phyloP scores from a whole-genome alignment of 495 filamentous ascomycete species.

The Neurospora pannonica region DNA sequence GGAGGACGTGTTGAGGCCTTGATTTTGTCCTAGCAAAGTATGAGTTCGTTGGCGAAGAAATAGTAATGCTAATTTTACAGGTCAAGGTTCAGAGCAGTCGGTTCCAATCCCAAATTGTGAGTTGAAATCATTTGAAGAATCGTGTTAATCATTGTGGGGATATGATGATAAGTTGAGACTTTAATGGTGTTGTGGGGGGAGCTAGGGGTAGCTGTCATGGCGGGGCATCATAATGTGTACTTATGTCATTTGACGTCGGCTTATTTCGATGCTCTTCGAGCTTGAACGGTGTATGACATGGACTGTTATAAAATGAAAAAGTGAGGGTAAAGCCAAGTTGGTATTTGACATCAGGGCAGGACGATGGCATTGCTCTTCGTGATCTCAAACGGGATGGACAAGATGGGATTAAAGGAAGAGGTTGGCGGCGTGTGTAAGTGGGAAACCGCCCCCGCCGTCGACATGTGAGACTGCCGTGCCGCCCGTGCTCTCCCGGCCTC shows the following conservation, averaged over 20 bases:
- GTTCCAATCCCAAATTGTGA: neutral
- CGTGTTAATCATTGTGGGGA: neutral
- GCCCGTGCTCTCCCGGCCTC: neutral
- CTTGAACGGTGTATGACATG: neutral
- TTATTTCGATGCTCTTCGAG: neutral
- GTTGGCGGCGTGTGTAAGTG: neutral
- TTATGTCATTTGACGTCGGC: neutral
- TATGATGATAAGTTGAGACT: neutral
- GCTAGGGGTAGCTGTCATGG: neutral
- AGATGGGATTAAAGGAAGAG: neutral
- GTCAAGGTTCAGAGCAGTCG: neutral
- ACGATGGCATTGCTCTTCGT: neutral
- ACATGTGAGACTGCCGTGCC: neutral
- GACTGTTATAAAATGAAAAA: neutral
- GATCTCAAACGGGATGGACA: neutral
- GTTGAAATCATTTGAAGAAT: neutral
- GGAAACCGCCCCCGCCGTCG: neutral
- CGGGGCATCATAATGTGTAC: neutral
- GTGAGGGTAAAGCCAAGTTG: neutral
- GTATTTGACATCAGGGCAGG: neutral
- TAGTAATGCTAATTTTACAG: neutral
- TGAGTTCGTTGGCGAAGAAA: neutral
- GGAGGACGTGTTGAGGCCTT: constrained; percentile 10
- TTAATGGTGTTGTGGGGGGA: neutral
- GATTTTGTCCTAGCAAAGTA: neutral